Evolutionary conservation across 805 yeast genomes (phyloP).

Genomic region (Kluyveromyces siamensis): DNA sequence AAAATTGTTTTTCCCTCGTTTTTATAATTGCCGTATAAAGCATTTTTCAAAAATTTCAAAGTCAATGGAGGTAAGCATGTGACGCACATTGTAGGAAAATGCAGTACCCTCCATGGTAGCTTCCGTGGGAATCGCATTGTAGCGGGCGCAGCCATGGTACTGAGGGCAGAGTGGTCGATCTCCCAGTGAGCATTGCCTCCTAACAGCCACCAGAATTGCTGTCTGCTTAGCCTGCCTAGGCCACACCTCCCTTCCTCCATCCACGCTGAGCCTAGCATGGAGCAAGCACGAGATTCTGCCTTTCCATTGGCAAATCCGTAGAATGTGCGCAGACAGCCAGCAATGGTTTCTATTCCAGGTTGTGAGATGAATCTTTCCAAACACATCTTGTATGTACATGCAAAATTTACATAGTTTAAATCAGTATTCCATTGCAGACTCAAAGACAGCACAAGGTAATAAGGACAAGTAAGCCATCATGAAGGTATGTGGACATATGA

Average conservation of each 20-base stretch:
- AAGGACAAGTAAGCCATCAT: constrained; percentile 31
- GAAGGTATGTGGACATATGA: constrained; percentile 29
- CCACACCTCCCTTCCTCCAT: background rate
- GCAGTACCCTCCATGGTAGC: too few species aligned
- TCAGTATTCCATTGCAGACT: background rate
- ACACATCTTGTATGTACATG: background rate
- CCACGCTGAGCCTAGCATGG: background rate
- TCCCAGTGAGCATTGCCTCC: background rate
- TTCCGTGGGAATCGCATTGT: background rate
- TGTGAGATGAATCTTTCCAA: constrained; percentile 4
- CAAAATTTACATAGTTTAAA: background rate
- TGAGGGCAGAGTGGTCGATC: background rate
- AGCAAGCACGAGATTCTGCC: background rate
- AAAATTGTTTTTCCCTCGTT: too few species aligned
- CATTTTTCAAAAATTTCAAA: too few species aligned
- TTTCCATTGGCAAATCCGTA: background rate
- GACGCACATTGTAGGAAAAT: too few species aligned
- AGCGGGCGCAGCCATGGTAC: background rate
- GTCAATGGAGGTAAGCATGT: too few species aligned
- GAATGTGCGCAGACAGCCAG: constrained; percentile 21
- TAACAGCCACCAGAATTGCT: background rate
- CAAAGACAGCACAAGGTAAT: background rate
- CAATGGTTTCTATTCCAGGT: constrained; percentile 14
- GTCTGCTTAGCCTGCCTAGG: background rate
- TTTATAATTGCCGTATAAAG: too few species aligned